A percentile compares a stretch with the other conserved stretches of the same genome.
phyloP scores from a whole-genome alignment of 192 early-diverging fungal genomes.

The Geranomyces variabilis region DNA sequence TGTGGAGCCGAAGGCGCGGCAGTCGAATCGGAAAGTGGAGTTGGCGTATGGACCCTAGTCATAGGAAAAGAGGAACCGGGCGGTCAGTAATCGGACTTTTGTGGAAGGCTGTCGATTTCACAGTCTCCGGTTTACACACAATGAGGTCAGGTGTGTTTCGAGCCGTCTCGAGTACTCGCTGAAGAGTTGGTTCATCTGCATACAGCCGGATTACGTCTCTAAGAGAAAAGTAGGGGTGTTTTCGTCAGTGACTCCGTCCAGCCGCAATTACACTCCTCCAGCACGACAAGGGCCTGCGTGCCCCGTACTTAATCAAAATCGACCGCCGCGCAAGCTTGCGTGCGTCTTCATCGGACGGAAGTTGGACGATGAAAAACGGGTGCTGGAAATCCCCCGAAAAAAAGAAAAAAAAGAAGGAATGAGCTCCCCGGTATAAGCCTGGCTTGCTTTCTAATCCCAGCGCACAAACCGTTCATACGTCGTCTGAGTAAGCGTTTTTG shows the following conservation, averaged over 20 bases:
- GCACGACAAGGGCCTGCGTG: no score
- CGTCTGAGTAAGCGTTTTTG: conserved; percentile 56
- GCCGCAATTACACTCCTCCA: background rate
- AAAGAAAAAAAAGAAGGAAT: background rate
- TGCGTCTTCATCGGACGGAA: conserved; percentile 73
- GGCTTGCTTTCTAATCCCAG: no score
- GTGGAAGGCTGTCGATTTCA: no score
- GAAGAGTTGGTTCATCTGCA: conserved; percentile 67
- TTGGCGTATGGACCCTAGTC: conserved; percentile 25
- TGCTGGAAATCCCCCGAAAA: conserved; percentile 43
- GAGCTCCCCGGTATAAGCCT: no score
- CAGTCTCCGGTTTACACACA: conserved; percentile 17
- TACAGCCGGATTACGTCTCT: conserved; percentile 74
- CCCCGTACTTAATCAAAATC: conserved; percentile 81
- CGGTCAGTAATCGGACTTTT: no score
- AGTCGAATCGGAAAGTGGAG: conserved; percentile 50
- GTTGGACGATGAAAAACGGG: conserved; percentile 79
- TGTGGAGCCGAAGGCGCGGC: conserved; percentile 77
- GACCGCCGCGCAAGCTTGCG: conserved; percentile 73
- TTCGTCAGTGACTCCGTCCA: background rate
- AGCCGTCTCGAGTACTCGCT: conserved; percentile 62
- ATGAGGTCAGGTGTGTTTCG: conserved; percentile 61
- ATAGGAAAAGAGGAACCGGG: no score
- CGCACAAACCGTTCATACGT: conserved; percentile 46
- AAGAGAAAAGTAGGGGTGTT: background rate